These are phyloP conservation scores for Penicillium ochrochloron DNA, from an alignment of 495 filamentous ascomycete genomes.

Conservation along the genomic window DNA sequence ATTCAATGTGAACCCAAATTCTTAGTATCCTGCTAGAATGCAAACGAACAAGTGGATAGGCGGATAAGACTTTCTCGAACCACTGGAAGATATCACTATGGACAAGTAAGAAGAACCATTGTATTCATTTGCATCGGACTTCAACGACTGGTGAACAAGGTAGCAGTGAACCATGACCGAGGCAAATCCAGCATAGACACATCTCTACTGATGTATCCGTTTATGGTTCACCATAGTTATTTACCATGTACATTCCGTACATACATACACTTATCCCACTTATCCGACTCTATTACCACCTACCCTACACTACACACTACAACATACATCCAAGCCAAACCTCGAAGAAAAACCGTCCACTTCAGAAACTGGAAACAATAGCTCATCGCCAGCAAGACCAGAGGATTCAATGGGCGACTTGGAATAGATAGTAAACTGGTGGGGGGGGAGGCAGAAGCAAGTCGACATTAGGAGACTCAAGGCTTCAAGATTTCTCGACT, in stretches of 20 bases:
- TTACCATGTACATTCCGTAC: background rate
- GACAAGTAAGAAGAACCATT: too few species aligned
- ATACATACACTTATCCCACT: too few species aligned
- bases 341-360: conserved; percentile 31
- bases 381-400: conserved; percentile 34
- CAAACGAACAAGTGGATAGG: too few species aligned
- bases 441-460: background rate
- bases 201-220: too few species aligned
- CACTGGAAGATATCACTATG: too few species aligned
- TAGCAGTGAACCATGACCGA: too few species aligned
- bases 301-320: conserved; percentile 10
- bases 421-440: background rate
- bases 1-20: too few species aligned
- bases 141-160: too few species aligned
- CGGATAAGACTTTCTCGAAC: too few species aligned
- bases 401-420: conserved; percentile 9
- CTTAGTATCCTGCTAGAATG: too few species aligned
- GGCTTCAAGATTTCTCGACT: background rate
- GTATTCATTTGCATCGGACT: too few species aligned
- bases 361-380: conserved; percentile 40
- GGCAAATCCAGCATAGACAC: too few species aligned
- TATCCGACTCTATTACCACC: background rate
- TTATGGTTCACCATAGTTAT: background rate
- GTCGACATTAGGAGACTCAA: background rate
- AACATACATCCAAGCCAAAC: conserved; percentile 21